A percentile compares a stretch with the other conserved stretches of the same genome.
Evolutionary conservation across 1,139 yeast species (phyloP).

Genomic region (Saccharomyces hybrid): DNA sequence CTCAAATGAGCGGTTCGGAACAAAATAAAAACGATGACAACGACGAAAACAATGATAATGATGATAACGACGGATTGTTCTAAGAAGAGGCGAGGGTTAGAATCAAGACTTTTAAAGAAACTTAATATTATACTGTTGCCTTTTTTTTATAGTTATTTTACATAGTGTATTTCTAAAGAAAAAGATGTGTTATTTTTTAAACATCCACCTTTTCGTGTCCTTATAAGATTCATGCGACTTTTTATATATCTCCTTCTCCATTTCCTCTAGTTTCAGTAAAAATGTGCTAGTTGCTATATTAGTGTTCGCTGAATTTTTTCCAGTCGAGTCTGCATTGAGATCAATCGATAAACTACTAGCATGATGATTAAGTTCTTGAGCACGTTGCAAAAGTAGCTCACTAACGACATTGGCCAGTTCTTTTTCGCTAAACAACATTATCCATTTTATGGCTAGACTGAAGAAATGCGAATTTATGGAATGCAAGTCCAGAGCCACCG

Average conservation of each 20-base stretch:
- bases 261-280: conserved; percentile 63
- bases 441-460: conserved; percentile 67
- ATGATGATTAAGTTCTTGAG: conserved; percentile 63
- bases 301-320: conserved; percentile 6
- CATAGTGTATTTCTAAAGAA: conserved; percentile 1
- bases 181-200: conserved; percentile 8
- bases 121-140: background rate
- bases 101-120: conserved; percentile 2
- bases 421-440: conserved; percentile 57
- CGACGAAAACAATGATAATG: conserved; percentile 18
- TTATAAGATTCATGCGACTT: conserved; percentile 55
- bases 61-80: conserved; percentile 30
- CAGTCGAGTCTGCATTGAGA: conserved; percentile 23
- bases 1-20: conserved; percentile 10
- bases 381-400: conserved; percentile 52
- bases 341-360: conserved; percentile 37
- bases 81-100: conserved; percentile 3
- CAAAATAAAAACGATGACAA: conserved; percentile 8
- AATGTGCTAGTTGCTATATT: conserved; percentile 31
- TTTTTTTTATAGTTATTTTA: background rate
- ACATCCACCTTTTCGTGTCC: conserved; percentile 58
- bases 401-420: conserved; percentile 49
- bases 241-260: conserved; percentile 56
- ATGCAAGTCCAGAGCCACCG: conserved; percentile 61
- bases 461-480: conserved; percentile 62